Evolutionary conservation across 176 grass and related monocot species (phyloP), one percentile per base, ranked within the genome.

Genomic region (Lolium multiflorum): DNA sequence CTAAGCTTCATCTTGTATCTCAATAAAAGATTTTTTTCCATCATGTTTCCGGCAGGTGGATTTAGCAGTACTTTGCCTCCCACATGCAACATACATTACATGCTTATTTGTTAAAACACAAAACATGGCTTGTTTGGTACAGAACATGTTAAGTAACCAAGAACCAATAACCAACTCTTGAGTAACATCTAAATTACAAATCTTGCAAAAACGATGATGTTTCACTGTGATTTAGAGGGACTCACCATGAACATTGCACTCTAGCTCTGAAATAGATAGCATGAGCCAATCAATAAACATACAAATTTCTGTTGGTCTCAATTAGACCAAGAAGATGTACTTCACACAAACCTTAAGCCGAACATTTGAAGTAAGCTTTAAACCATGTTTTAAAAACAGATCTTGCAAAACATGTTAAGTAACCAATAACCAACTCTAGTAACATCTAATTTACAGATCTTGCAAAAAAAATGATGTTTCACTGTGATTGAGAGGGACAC

Each of bases 201-300:
- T 18, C 39, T 35, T 66, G 22, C 8, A 81, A 21, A 50, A 38
- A 4, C 37, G 14, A 7, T 50, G 9, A 50, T 14, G 2, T 43
- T 44, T 71, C 37, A n/a, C 11, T n/a, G 67, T 4, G 38, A 15
- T 43, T 38, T 18, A 78, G 20, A 59, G 11, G 25, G 46, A 26
- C 15, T 11, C 13, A 28, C 78, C 14, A 35, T 66, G 24, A 63
- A 13, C 4, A 65, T 61, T 16, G 5, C 7, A 48, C 13, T 48
- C 78, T 80, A 63, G 58, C 39, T 64, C 58, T 11, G 12, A 79
- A 24, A 50, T 24, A 41, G 25, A 35, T 28, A 81, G 28, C 8
- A 79, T 81, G 57, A 81, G 60, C 44, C 50, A 81, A 81, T 20
- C 47, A 25, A 60, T 46, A 22, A 74, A 49, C 20, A 80, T 49